Evolutionary conservation across 192 early-diverging fungal genomes (phyloP), one percentile per base, ranked within the genome.

Genomic region (Entomortierella beljakovae): DNA sequence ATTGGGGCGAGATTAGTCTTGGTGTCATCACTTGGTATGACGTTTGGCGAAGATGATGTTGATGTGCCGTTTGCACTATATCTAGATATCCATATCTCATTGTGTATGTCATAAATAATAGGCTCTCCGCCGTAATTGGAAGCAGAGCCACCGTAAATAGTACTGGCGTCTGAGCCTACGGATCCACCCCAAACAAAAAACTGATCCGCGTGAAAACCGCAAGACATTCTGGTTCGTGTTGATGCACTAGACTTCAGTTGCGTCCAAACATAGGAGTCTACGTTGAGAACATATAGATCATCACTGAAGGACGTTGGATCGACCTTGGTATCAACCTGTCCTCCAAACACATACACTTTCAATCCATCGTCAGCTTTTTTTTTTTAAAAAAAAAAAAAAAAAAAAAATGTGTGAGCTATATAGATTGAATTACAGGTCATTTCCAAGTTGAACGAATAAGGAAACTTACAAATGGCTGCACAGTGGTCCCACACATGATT

Each of bases 171-270:
- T 18, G 5, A n/a, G 6, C 16, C 20, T 16, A n/a, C 5, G 49
- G 49, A 79, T 33, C 74, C 74, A 10, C 74, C 74, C 43, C 42
- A 79, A 48, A 49, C 66, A 22, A 79, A 51, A n/a, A 79, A 60
- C 49, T 79, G 74, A 22, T 20, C 33, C 26, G 58, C 29, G 34
- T 64, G 46, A 31, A 69, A 40, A 1, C 49, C 65, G 23, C 74
- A 79, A 13, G 74, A 59, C 66, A 79, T 64, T 7, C 74, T 58
- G 3, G 74, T 79, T 20, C 74, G 42, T 11, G 28, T 25, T 1
- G 18, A 22, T 10, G 34, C 3, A 1, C 66, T 55, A 3, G 66
- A 35, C 3, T 31, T 22, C 16, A 59, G 59, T 15, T 34, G 43
- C 0, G 15, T 61, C 73, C 73, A 76, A 48, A 29, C 32, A 3